A percentile compares a stretch with the other conserved stretches of the same genome.
Conservation (phyloP, 169 alveolate genomes). For the Hepatocystis sp. region DNA sequence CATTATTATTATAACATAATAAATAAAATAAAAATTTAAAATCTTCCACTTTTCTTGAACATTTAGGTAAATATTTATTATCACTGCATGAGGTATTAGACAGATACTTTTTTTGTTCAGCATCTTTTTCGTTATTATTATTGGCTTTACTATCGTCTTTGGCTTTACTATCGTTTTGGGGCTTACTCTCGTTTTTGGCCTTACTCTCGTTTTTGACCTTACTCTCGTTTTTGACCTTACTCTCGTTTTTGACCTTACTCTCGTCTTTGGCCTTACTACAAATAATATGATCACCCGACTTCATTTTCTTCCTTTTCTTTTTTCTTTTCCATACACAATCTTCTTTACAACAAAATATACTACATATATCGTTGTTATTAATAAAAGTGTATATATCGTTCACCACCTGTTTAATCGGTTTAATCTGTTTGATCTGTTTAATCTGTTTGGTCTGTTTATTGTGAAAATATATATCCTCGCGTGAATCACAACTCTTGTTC, state of each 20-base stretch:
- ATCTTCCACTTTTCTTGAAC: conserved; percentile 15
- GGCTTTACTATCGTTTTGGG: background rate
- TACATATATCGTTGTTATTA: conserved; percentile 7
- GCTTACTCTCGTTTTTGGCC: background rate
- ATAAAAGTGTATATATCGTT: conserved; percentile 2
- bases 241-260: background rate
- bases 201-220: background rate
- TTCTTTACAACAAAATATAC: conserved; percentile 57
- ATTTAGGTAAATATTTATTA: too few relatives aligned
- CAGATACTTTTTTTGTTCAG: conserved; percentile 10
- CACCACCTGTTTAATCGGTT: too few relatives aligned
- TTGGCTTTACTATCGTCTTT: background rate
- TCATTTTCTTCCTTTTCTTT: background rate
- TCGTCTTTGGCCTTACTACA: too few relatives aligned
- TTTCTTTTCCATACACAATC: conserved; percentile 69
- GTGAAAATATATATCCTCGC: background rate
- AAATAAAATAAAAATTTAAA: conserved; percentile 45
- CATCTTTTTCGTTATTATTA: background rate
- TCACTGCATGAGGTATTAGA: too few relatives aligned
- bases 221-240: background rate
- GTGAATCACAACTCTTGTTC: background rate
- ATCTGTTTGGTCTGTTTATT: background rate
- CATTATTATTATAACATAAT: conserved; percentile 29
- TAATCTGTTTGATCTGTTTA: background rate
- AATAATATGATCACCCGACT: too few relatives aligned